Conservation (phyloP, 139 green algal genomes). For the Yamagishiella unicocca region DNA sequence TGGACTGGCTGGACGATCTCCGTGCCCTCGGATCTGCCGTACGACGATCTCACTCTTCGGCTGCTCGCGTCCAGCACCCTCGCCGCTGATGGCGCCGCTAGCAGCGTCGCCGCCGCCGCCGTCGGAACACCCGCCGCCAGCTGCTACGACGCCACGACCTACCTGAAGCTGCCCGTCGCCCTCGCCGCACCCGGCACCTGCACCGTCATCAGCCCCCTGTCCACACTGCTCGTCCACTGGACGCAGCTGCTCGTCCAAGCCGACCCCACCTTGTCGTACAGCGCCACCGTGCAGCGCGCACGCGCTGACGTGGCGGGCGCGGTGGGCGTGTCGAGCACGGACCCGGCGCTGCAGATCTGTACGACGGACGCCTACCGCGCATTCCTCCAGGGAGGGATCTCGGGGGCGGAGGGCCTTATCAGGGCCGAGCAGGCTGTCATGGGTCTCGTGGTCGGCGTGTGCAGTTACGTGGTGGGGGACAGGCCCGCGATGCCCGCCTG, state of each 20-base stretch:
- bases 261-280: background rate
- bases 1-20: constrained; percentile 22
- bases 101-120: background rate
- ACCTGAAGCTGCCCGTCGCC: constrained; percentile 5
- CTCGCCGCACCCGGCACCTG: background rate
- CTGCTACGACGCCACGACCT: constrained; percentile 36
- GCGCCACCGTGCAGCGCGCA: background rate
- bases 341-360: background rate
- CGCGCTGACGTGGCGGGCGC: background rate
- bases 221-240: constrained; percentile 35
- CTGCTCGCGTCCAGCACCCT: background rate
- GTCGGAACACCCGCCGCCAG: background rate
- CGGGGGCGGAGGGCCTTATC: background rate
- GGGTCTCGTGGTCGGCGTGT: background rate
- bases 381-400: background rate
- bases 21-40: background rate
- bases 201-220: background rate
- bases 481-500: background rate
- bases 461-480: background rate
- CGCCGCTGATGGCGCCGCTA: background rate
- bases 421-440: constrained; percentile 22
- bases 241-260: background rate
- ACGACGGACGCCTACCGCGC: background rate
- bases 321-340: background rate
- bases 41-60: background rate